Conservation (phyloP, 345 rosid genomes). For the Eucalyptus dawsonii region DNA sequence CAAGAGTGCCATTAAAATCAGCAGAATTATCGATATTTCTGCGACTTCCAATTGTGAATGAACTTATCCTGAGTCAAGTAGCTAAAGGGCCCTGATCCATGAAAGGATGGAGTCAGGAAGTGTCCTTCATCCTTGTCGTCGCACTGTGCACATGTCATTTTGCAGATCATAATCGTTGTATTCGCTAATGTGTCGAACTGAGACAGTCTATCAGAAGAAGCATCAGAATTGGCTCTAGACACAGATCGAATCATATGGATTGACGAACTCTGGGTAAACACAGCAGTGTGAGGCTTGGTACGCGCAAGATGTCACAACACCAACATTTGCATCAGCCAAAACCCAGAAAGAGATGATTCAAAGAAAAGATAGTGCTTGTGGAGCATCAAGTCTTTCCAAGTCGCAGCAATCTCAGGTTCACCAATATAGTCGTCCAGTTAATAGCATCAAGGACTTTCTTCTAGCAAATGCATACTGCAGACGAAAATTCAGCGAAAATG, state of each 20-base stretch:
- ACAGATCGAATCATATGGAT: conserved; percentile 72
- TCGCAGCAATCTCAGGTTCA: background rate
- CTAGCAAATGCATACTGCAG: background rate
- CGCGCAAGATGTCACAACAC: background rate
- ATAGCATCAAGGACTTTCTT: background rate
- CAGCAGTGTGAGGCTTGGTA: no score
- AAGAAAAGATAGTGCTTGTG: background rate
- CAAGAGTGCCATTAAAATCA: conserved; percentile 16
- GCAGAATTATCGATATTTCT: conserved; percentile 12
- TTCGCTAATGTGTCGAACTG: conserved; percentile 79
- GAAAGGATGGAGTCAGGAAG: conserved; percentile 61
- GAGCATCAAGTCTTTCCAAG: background rate
- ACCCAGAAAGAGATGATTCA: background rate
- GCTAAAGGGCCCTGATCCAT: conserved; percentile 40
- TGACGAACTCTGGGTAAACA: conserved; percentile 58
- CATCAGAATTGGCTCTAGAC: conserved; percentile 36
- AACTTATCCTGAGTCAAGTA: conserved; percentile 76
- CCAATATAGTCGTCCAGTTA: background rate
- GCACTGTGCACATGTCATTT: conserved; percentile 39
- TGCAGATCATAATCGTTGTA: conserved; percentile 57
- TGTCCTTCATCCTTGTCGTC: conserved; percentile 57
- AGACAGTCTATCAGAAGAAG: conserved; percentile 64
- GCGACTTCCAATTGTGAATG: conserved; percentile 29
- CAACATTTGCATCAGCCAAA: background rate
- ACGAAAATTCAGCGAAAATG: background rate